Evolutionary conservation across 192 early-diverging fungal species (phyloP).

Genomic region (Backusella sp.): DNA sequence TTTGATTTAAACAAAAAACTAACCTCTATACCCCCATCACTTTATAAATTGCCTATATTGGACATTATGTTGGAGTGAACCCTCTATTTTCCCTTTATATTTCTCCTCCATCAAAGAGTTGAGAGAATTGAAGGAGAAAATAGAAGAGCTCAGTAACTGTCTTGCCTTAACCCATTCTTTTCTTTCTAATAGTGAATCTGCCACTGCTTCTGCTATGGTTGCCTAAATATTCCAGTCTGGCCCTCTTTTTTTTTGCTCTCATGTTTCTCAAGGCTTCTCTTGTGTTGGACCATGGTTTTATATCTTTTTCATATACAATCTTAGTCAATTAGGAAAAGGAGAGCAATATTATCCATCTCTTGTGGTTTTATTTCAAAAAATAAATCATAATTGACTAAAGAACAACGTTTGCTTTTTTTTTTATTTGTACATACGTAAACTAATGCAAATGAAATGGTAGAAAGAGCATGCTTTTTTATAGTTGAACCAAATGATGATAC

Average conservation of each 20-base stretch:
- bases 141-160: conserved; percentile 38
- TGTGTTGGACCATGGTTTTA: conserved; percentile 1
- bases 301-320: conserved; percentile 15
- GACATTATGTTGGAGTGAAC: conserved; percentile 33
- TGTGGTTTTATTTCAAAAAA: neutral
- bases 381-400: neutral
- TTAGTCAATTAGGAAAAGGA: neutral
- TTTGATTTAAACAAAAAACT: conserved; percentile 11
- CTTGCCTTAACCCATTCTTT: conserved; percentile 39
- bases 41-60: conserved; percentile 24
- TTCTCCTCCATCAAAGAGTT: neutral
- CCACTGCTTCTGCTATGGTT: conserved; percentile 42
- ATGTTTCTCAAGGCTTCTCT: neutral
- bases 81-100: neutral
- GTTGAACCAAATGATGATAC: conserved; percentile 1
- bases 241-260: neutral
- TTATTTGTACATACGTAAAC: neutral
- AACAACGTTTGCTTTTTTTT: neutral
- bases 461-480: neutral
- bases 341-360: neutral
- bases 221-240: conserved; percentile 22
- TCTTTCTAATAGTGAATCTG: conserved; percentile 46
- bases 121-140: neutral
- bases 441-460: neutral
- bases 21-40: neutral